Conservation (phyloP, 2,329 filamentous ascomycete species). For the Exophiala oligosperma region DNA sequence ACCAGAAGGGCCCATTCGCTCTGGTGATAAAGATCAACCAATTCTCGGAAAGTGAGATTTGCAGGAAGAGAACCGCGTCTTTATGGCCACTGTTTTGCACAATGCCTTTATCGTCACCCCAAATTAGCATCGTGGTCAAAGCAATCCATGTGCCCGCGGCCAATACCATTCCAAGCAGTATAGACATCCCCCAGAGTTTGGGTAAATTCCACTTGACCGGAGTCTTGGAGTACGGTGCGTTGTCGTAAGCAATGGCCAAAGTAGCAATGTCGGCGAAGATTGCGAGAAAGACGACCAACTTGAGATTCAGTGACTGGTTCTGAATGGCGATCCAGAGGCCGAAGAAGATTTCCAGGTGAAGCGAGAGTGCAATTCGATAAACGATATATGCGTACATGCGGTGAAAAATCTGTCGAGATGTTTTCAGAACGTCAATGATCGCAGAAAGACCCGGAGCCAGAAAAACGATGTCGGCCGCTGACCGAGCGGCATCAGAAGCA, state of each 20-base stretch:
- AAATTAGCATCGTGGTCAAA: constrained; percentile 76
- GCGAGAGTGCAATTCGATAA: constrained; percentile 88
- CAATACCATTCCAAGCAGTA: constrained; percentile 77
- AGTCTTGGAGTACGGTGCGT: constrained; percentile 79
- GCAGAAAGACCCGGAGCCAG: constrained; percentile 86
- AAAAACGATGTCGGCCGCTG: constrained; percentile 91
- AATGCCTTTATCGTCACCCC: constrained; percentile 73
- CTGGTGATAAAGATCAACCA: constrained; percentile 97
- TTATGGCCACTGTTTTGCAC: constrained; percentile 84
- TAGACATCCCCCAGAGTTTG: constrained; percentile 90
- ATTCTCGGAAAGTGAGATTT: constrained; percentile 89
- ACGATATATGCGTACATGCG: constrained; percentile 96
- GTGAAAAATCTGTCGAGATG: constrained; percentile 91
- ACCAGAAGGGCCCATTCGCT: constrained; percentile 91
- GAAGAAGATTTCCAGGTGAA: constrained; percentile 88
- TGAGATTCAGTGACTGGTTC: constrained; percentile 79
- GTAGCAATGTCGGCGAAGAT: constrained; percentile 94
- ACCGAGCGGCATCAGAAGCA: constrained; percentile 85
- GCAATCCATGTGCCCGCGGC: constrained; percentile 86
- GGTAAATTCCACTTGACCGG: constrained; percentile 95
- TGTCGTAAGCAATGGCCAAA: constrained; percentile 89
- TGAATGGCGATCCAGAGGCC: constrained; percentile 89
- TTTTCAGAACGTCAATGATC: constrained; percentile 91
- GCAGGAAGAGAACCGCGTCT: constrained; percentile 81
- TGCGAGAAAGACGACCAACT: constrained; percentile 89